These are phyloP conservation scores for Fusarium euwallaceae DNA, from an alignment of 2,329 filamentous ascomycete genomes.

Conservation along the genomic window DNA sequence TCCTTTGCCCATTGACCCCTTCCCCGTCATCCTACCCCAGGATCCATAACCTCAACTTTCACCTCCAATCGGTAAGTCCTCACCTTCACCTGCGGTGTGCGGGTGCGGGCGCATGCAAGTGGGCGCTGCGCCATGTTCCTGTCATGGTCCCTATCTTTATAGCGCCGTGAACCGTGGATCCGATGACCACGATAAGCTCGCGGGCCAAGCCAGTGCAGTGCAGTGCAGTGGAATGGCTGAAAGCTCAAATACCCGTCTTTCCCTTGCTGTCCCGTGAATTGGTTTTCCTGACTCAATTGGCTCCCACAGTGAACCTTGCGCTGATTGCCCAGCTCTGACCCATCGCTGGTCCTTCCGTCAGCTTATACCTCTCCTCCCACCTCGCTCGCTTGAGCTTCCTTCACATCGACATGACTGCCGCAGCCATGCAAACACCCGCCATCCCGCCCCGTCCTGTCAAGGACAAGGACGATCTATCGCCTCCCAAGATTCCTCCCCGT, in stretches of 20 bases:
- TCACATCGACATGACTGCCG: conserved; percentile 60
- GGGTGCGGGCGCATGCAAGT: conserved; percentile 38
- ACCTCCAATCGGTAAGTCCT: conserved; percentile 45
- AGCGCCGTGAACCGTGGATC: conserved; percentile 40
- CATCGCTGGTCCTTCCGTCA: conserved; percentile 32
- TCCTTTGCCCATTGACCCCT: background rate
- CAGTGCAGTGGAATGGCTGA: conserved; percentile 9
- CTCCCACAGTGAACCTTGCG: conserved; percentile 36
- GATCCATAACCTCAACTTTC: conserved; percentile 39
- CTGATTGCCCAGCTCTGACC: conserved; percentile 45
- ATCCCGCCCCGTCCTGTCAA: conserved; percentile 70
- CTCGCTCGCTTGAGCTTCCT: conserved; percentile 37
- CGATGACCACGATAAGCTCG: conserved; percentile 36
- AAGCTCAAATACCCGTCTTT: conserved; percentile 34
- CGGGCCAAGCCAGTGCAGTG: conserved; percentile 7
- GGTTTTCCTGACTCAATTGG: conserved; percentile 21
- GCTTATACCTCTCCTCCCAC: conserved; percentile 17
- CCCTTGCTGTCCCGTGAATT: conserved; percentile 21
- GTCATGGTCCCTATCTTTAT: conserved; percentile 35
- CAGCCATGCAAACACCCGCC: conserved; percentile 64
- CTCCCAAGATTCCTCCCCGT: conserved; percentile 83
- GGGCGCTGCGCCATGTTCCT: conserved; percentile 37
- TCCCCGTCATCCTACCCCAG: conserved; percentile 8
- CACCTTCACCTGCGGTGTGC: conserved; percentile 36
- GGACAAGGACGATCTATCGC: conserved; percentile 58